Evolutionary conservation across 441 rosid species (phyloP).

Genomic region (Kokia cookei): DNA sequence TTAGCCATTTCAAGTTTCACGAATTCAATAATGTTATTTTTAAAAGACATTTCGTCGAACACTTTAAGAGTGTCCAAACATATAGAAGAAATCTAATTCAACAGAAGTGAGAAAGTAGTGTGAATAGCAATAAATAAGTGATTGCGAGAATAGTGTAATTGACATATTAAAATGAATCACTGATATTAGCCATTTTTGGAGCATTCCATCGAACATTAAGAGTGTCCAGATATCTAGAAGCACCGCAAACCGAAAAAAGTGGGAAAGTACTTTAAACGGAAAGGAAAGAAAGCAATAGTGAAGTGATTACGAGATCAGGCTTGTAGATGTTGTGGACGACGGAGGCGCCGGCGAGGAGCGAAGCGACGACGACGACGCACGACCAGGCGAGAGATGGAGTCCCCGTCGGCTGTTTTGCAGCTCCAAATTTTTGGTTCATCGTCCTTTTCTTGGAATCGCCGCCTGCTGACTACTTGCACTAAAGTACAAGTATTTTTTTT

Average conservation of each 20-base stretch:
- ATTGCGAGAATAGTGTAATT: too few relatives aligned
- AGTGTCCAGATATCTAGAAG: not conserved
- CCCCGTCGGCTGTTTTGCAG: conserved; percentile 47
- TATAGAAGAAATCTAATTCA: not conserved
- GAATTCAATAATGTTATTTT: not conserved
- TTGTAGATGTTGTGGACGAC: conserved; percentile 59
- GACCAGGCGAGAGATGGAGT: conserved; percentile 65
- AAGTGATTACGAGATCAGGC: conserved; percentile 48
- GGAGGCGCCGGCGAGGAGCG: conserved; percentile 70
- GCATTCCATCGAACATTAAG: conserved; percentile 9
- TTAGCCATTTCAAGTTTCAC: not conserved
- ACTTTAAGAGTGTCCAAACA: not conserved
- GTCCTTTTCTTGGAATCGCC: not conserved
- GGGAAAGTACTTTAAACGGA: too few relatives aligned
- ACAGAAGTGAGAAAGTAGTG: too few relatives aligned
- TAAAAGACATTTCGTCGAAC: conserved; percentile 15
- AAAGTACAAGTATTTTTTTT: not conserved
- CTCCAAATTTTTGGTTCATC: conserved; percentile 54
- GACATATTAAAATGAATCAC: too few relatives aligned
- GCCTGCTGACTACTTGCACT: not conserved
- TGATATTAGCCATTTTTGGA: not conserved
- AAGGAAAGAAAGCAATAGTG: not conserved
- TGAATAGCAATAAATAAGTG: not conserved
- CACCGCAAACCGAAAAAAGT: not conserved
- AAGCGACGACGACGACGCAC: conserved; percentile 44